phyloP scores from a whole-genome alignment of 2,329 filamentous ascomycete genomes.

The Akanthomyces dipterigenus region DNA sequence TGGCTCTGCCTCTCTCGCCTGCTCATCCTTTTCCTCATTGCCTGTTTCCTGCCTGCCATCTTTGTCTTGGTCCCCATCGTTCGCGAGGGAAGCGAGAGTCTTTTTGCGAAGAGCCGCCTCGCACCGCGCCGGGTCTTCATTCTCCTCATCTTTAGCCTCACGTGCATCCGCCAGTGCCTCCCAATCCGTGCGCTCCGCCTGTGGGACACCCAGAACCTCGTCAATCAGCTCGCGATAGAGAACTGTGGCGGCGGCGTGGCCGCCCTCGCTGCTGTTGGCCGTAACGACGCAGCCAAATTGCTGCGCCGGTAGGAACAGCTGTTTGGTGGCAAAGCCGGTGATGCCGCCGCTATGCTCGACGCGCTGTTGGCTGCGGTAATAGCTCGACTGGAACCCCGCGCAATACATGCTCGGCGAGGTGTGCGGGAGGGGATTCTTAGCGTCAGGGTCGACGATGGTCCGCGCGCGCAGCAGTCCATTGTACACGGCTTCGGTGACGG shows the following conservation, averaged over 20 bases:
- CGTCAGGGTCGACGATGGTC: constrained; percentile 14
- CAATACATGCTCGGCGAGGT: constrained; percentile 16
- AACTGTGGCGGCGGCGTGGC: constrained; percentile 14
- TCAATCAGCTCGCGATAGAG: constrained; percentile 19
- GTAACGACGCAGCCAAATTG: constrained; percentile 21
- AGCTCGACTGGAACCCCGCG: constrained; percentile 19
- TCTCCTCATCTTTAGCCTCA: neutral
- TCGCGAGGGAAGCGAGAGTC: neutral
- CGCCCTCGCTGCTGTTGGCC: constrained; percentile 18
- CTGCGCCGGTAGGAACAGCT: constrained; percentile 22
- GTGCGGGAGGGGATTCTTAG: constrained; percentile 7
- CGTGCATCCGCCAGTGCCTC: neutral
- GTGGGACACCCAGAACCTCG: constrained; percentile 9
- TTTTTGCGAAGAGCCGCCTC: neutral
- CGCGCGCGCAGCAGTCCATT: constrained; percentile 18
- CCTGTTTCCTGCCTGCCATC: neutral
- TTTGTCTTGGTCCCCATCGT: neutral
- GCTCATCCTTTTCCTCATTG: neutral
- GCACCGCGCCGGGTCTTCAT: neutral
- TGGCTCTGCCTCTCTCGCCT: neutral
- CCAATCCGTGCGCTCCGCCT: constrained; percentile 6
- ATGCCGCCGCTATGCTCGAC: constrained; percentile 21
- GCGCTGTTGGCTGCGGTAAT: constrained; percentile 18
- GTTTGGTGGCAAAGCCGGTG: constrained; percentile 20
- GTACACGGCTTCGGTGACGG: constrained; percentile 20